Evolutionary conservation across 306 rosid genomes (phyloP).

Genomic region (barrel medic (Medicago truncatula)): DNA sequence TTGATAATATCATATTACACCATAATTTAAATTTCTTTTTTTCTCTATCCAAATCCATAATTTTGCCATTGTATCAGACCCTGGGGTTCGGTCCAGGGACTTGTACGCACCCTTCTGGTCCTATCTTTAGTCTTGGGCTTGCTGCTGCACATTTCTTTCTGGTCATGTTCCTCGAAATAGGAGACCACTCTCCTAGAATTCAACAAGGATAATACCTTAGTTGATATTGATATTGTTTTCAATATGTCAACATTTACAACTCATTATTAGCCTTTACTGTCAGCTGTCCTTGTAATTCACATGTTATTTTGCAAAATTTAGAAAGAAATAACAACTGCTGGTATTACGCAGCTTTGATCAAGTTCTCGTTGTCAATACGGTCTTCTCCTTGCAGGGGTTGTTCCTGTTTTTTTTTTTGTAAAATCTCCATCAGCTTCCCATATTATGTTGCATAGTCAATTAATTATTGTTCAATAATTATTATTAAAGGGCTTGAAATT

Average conservation of each 20-base stretch:
- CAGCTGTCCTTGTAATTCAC: background rate
- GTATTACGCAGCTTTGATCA: background rate
- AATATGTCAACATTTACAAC: background rate
- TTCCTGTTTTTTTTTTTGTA: conserved; percentile 25
- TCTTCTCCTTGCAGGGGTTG: conserved; percentile 36
- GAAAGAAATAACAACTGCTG: background rate
- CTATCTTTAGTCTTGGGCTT: background rate
- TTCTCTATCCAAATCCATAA: background rate
- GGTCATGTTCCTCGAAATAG: background rate
- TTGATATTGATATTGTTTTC: background rate
- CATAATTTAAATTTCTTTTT: background rate
- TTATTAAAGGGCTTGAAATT: conserved; percentile 6
- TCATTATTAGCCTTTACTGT: background rate
- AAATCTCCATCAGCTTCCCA: conserved; percentile 11
- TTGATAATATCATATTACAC: background rate
- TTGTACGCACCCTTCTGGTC: background rate
- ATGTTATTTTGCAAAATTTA: conserved; percentile 5
- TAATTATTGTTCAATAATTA: background rate
- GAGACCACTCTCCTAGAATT: background rate
- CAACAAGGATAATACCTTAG: background rate
- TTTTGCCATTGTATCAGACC: background rate
- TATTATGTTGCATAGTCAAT: background rate
- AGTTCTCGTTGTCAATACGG: conserved; percentile 9
- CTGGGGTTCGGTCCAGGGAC: background rate
- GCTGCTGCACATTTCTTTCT: background rate